A percentile compares a stretch with the other conserved stretches of the same genome.
Evolutionary conservation across 768 basidiomycete genomes (phyloP).

Genomic region (Termitomyces sp.): DNA sequence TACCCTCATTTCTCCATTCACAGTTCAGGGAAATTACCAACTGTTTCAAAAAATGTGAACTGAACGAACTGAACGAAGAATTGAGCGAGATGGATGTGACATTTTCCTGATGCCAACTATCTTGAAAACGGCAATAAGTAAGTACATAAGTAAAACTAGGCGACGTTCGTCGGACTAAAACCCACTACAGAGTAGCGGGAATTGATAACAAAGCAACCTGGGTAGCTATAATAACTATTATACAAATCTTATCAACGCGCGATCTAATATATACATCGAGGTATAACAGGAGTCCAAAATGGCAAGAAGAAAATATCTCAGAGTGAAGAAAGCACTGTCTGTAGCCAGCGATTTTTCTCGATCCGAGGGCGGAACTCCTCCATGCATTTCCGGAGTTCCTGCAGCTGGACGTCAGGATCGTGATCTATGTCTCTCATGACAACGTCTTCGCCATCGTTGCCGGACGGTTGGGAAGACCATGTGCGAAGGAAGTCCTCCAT

Average conservation of each 20-base stretch:
- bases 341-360: slow-evolving; percentile 78
- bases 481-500: slow-evolving; percentile 74
- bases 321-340: slow-evolving; percentile 48
- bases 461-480: slow-evolving; percentile 48
- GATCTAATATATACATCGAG: slow-evolving; percentile 2
- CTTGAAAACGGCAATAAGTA: too few species aligned
- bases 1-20: too few species aligned
- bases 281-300: neutral
- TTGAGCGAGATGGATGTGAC: too few species aligned
- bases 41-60: too few species aligned
- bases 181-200: too few species aligned
- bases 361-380: slow-evolving; percentile 66
- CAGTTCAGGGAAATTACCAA: too few species aligned
- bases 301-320: slow-evolving; percentile 19
- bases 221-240: neutral
- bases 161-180: too few species aligned
- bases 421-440: slow-evolving; percentile 36
- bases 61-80: too few species aligned
- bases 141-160: too few species aligned
- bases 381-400: slow-evolving; percentile 58
- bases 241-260: neutral
- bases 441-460: slow-evolving; percentile 50
- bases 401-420: slow-evolving; percentile 43
- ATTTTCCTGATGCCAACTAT: too few species aligned
- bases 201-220: too few species aligned